Percentiles rank a stretch among this genome's conserved stretches.
These are phyloP conservation scores for Senecio squalidus DNA, from an alignment of 140 eudicot genomes.

Conservation along the genomic window DNA sequence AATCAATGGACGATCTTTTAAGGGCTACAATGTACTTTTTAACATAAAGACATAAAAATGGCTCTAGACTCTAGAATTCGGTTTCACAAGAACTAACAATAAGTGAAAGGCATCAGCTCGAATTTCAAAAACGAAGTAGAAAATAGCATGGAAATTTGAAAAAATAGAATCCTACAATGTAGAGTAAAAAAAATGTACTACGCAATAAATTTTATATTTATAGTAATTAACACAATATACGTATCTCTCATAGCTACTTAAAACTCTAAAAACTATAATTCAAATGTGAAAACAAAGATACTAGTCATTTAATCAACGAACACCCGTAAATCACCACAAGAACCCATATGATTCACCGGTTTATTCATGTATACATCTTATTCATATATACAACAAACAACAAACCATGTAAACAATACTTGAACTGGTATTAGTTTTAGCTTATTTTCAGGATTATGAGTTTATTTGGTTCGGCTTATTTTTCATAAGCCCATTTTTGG, in stretches of 20 bases:
- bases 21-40: neutral
- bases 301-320: neutral
- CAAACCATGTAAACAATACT: conserved; percentile 1
- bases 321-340: neutral
- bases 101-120: too few species aligned
- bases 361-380: neutral
- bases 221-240: too few species aligned
- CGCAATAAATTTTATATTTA: too few species aligned
- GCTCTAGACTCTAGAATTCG: conserved; percentile 11
- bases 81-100: too few species aligned
- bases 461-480: too few species aligned
- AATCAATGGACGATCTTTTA: neutral
- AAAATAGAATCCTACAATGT: too few species aligned
- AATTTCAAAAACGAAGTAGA: too few species aligned
- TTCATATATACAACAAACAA: neutral
- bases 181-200: too few species aligned
- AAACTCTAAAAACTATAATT: neutral
- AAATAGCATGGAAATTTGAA: too few species aligned
- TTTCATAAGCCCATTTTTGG: too few species aligned
- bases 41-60: neutral
- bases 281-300: neutral
- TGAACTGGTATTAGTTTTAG: too few species aligned
- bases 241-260: neutral
- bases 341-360: neutral
- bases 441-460: too few species aligned